Evolutionary conservation across 129 eudicot genomes (phyloP).

Genomic region (Rutidosis leptorrhynchoides): DNA sequence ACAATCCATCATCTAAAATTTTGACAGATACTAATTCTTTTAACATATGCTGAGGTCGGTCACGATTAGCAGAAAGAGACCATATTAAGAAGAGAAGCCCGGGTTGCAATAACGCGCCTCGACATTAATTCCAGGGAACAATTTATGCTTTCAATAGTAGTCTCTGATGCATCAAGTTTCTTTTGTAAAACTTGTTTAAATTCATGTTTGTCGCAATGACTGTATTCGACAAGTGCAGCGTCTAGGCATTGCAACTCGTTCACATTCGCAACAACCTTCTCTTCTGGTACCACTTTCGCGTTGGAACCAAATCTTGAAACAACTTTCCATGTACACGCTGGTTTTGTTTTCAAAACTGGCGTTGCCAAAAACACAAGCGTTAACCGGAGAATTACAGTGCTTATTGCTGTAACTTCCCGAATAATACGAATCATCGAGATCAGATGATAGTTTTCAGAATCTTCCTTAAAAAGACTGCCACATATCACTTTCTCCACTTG

Average conservation of each 20-base stretch:
- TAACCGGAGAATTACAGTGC: slow-evolving; percentile 17
- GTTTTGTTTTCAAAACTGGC: slow-evolving; percentile 15
- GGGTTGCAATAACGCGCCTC: slow-evolving; percentile 26
- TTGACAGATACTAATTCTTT: background rate
- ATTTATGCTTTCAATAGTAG: slow-evolving; percentile 19
- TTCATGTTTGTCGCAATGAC: background rate
- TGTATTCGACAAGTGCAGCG: slow-evolving; percentile 5
- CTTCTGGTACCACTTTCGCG: slow-evolving; percentile 25
- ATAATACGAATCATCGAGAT: slow-evolving; percentile 22
- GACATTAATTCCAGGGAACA: slow-evolving; percentile 28
- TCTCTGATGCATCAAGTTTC: slow-evolving; percentile 27
- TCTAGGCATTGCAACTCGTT: slow-evolving; percentile 35
- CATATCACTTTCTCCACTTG: slow-evolving; percentile 13
- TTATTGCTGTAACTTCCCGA: slow-evolving; percentile 28
- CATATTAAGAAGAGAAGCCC: slow-evolving; percentile 39
- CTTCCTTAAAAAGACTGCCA: background rate
- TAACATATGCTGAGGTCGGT: background rate
- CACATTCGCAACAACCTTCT: background rate
- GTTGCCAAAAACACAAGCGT: slow-evolving; percentile 21
- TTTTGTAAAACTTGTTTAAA: background rate
- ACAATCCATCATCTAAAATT: slow-evolving; percentile 3
- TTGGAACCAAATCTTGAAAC: slow-evolving; percentile 29
- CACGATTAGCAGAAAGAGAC: slow-evolving; percentile 27
- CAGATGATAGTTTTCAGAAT: slow-evolving; percentile 17
- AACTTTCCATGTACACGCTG: slow-evolving; percentile 4